Conservation (phyloP, 345 rosid species). For the Hibiscus syriacus region DNA sequence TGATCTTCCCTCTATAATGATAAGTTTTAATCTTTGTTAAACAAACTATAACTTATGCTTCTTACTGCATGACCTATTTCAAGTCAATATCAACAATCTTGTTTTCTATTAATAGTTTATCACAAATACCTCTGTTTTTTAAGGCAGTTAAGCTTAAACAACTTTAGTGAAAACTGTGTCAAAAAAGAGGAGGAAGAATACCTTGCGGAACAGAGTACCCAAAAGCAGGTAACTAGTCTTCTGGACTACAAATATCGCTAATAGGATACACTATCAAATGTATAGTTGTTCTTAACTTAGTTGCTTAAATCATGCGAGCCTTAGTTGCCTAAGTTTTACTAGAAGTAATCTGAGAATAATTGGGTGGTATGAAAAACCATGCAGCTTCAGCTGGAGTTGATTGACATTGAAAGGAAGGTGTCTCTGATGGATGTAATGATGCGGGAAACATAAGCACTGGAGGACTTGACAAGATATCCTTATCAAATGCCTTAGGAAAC, state of each 20-base stretch:
- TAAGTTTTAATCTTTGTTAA: background rate
- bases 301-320: background rate
- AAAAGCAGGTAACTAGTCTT: conserved; percentile 42
- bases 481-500: conserved; percentile 3
- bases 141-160: background rate
- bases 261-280: background rate
- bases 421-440: conserved; percentile 44
- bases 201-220: conserved; percentile 36
- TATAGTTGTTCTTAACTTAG: background rate
- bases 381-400: conserved; percentile 55
- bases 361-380: background rate
- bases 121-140: background rate
- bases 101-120: background rate
- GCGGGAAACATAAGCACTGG: conserved; percentile 43
- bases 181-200: conserved; percentile 46
- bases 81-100: background rate
- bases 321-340: background rate
- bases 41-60: background rate
- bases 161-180: background rate
- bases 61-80: background rate
- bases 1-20: background rate
- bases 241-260: background rate
- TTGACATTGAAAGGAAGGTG: conserved; percentile 56
- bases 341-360: conserved; percentile 1
- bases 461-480: conserved; percentile 65